Evolutionary conservation across 1,284 basidiomycete genomes (phyloP).

Genomic region (Violaceomyces palustris): DNA sequence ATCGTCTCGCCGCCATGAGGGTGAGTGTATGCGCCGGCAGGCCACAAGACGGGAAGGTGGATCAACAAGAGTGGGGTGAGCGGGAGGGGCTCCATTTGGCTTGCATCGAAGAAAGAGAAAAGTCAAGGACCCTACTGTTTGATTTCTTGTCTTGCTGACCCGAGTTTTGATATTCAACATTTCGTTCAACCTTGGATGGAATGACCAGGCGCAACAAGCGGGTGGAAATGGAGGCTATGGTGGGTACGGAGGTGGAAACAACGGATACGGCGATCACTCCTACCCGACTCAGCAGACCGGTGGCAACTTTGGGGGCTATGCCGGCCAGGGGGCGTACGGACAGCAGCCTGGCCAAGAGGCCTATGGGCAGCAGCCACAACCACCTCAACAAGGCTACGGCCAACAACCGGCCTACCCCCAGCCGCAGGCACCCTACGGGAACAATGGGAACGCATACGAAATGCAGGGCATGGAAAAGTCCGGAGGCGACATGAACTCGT

Average conservation of each 20-base stretch:
- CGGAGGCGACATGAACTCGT: conserved; percentile 34
- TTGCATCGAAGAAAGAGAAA: no score
- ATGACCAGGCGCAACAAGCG: conserved; percentile 38
- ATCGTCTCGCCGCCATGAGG: conserved; percentile 40
- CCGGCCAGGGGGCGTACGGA: conserved; percentile 4
- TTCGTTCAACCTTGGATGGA: no score
- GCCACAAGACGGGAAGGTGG: no score
- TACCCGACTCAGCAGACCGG: conserved; percentile 46
- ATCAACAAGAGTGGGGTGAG: no score
- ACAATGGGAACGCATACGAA: conserved; percentile 22
- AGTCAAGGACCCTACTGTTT: no score
- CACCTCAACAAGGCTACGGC: conserved; percentile 10
- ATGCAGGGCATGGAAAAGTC: conserved; percentile 39
- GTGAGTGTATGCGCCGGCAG: conserved; percentile 18
- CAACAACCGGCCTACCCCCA: conserved; percentile 1
- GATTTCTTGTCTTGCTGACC: no score
- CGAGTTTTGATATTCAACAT: no score
- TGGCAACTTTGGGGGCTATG: conserved; percentile 6
- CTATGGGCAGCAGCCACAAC: conserved; percentile 24
- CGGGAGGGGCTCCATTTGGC: no score
- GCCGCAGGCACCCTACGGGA: conserved; percentile 7
- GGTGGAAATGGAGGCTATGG: conserved; percentile 44
- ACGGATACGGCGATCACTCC: conserved; percentile 51
- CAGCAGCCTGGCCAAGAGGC: conserved; percentile 3
- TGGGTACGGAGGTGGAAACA: conserved; percentile 43